Base-by-base conservation (phyloP, 1,139 yeast species). In the Lodderomyces jiufengensis region DNA sequence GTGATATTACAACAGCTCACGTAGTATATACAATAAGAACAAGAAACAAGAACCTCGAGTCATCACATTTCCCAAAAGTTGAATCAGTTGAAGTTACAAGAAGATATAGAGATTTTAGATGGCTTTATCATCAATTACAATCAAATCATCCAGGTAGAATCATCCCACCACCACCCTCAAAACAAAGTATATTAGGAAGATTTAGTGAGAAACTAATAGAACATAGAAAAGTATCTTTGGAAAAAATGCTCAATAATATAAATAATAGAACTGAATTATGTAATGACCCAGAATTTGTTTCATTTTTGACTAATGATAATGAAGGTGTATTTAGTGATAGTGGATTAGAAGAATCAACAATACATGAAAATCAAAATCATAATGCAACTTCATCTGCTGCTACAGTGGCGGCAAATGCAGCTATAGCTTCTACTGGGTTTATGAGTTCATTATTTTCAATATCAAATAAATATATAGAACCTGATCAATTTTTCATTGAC, bases 121-220 rank as follows among this genome's bases (percentile, higher is more conserved):
- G 97, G 97, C 70, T 92, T 20, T 90, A 87, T 58, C 87, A 87
- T 48, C 96, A 92, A 49, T 66, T 92, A 24, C 87, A 85, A 52
- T 76, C 77, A 46, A 86, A 83, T 49, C 88, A 92, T 53, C 95
- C 95, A 22, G 98, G 98, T 1, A 70, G 76, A 40, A 83, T 94
- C 28, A 81, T 94, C 20, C 98, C 98, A 1, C 96, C 98, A 0
- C 97, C 98, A 9, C 98, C 99, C 1, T 86, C 87, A 26, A 94
- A 94, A 54, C 97, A 92, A 58, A 85, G 87, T 0, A 68, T 67
- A 37, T 83, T 90, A 40, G 97, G 96, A 3, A 70, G 95, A 45
- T 84, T 83, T 60, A 86, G 87, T 51, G 90, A 85, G 47, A 88
- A 81, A 50, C 88, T 92, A 52, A 80, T 92, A 36, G 97, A 90